A percentile compares a stretch with the other conserved stretches of the same genome.
Conservation (phyloP, 768 basidiomycete species). For the Wakefieldia striispora region DNA sequence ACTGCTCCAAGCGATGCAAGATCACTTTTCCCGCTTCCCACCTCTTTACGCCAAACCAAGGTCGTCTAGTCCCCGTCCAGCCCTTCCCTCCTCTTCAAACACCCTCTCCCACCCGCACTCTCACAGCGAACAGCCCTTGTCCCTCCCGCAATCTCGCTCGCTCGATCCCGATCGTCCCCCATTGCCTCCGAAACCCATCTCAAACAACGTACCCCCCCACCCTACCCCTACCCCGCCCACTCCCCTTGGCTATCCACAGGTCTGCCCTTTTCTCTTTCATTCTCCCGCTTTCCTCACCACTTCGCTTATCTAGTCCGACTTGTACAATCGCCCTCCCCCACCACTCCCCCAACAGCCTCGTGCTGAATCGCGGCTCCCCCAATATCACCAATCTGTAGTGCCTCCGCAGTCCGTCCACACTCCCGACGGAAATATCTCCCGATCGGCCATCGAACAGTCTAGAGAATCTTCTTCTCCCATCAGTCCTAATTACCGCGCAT, state of each 20-base stretch:
- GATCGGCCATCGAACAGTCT: conserved; percentile 18
- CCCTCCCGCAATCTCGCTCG: too few species aligned
- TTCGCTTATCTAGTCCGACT: conserved; percentile 18
- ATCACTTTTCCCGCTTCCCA: conserved; percentile 80
- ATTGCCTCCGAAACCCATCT: conserved; percentile 38
- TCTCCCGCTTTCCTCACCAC: background rate
- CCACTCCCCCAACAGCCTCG: conserved; percentile 28
- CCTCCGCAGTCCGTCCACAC: conserved; percentile 14
- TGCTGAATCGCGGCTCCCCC: conserved; percentile 24
- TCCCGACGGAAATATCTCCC: conserved; percentile 19
- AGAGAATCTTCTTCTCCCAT: conserved; percentile 20
- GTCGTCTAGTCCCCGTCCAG: conserved; percentile 23
- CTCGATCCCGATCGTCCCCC: conserved; percentile 29
- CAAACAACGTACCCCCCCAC: conserved; percentile 18
- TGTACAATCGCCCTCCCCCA: conserved; percentile 37
- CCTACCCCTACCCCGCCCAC: conserved; percentile 10
- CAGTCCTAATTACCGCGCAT: conserved; percentile 28
- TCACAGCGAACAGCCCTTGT: conserved; percentile 12
- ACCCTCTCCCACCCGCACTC: conserved; percentile 3
- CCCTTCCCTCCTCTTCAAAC: conserved; percentile 17
- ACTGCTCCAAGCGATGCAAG: conserved; percentile 75
- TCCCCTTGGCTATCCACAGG: conserved; percentile 15
- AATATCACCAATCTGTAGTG: conserved; percentile 25
- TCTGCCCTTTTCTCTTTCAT: conserved; percentile 13
- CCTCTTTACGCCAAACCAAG: conserved; percentile 88